A percentile compares a stretch with the other conserved stretches of the same genome.
These are phyloP conservation scores for Antrodiella citrinella DNA, from an alignment of 768 basidiomycete genomes.

Conservation along the genomic window DNA sequence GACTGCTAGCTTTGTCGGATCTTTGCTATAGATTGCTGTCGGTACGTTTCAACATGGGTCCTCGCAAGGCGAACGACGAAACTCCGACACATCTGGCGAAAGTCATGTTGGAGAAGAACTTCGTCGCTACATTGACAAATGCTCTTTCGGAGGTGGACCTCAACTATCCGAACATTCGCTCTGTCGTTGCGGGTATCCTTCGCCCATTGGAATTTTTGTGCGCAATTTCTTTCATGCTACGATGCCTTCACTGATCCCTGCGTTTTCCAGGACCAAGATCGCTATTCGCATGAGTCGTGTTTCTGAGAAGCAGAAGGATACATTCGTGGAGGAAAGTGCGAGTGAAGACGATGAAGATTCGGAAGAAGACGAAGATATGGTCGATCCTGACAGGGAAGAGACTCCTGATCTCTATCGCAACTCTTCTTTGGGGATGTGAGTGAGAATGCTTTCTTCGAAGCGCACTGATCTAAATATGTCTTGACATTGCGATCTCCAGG, in stretches of 20 bases:
- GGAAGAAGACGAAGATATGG: conserved; percentile 52
- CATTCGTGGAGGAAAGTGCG: conserved; percentile 35
- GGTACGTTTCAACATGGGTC: conserved; percentile 54
- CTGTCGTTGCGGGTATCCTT: conserved; percentile 79
- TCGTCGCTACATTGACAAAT: conserved; percentile 80
- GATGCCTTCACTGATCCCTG: no score
- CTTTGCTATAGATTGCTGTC: conserved; percentile 83
- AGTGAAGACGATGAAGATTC: conserved; percentile 38
- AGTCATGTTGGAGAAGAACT: conserved; percentile 97
- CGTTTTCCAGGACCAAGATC: conserved; percentile 66
- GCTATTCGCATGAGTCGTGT: conserved; percentile 97
- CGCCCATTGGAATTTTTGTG: conserved; percentile 86
- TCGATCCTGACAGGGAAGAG: conserved; percentile 56
- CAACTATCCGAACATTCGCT: conserved; percentile 87
- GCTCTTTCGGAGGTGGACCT: conserved; percentile 90
- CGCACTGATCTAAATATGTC: no score
- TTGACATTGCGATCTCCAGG: conserved; percentile 22
- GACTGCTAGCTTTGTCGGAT: conserved; percentile 79
- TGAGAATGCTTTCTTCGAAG: no score
- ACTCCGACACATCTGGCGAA: conserved; percentile 90
- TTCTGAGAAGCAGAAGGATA: conserved; percentile 56
- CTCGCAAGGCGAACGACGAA: conserved; percentile 53
- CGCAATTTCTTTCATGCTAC: conserved; percentile 1
- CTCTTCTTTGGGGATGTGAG: conserved; percentile 90
- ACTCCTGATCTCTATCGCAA: conserved; percentile 93